Percentiles rank a stretch among this genome's conserved stretches.
Conservation (phyloP, 192 early-diverging fungal species). For the Podila horticola region DNA sequence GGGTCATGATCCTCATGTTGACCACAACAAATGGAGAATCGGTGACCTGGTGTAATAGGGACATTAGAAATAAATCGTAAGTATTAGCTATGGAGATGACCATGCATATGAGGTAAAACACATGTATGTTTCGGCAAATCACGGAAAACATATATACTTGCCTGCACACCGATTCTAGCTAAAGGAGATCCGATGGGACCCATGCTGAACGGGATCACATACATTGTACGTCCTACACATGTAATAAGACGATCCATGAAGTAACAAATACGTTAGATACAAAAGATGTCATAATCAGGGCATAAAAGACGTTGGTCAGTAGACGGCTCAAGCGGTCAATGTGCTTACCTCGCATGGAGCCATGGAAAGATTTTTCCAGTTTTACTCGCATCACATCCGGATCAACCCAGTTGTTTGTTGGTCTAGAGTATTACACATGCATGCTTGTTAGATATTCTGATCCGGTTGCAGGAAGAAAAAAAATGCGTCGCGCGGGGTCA, state of each 20-base stretch:
- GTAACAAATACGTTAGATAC: background rate
- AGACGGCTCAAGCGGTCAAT: background rate
- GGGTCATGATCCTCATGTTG: conserved; percentile 51
- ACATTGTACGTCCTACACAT: conserved; percentile 37
- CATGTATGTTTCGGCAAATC: background rate
- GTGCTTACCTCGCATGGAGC: conserved; percentile 46
- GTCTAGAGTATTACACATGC: conserved; percentile 1
- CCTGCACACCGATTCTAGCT: conserved; percentile 42
- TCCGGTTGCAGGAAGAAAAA: background rate
- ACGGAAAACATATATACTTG: background rate
- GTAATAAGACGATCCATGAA: background rate
- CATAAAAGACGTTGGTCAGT: background rate
- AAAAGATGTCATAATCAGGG: background rate
- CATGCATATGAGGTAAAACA: background rate
- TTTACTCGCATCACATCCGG: conserved; percentile 28
- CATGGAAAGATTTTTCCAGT: conserved; percentile 42
- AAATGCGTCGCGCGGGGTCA: no score
- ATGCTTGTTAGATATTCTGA: background rate
- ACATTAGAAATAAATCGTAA: background rate
- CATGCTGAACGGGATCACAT: conserved; percentile 48
- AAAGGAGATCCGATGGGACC: conserved; percentile 46
- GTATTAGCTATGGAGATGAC: background rate
- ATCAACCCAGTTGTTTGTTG: conserved; percentile 51
- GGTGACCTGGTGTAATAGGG: conserved; percentile 15
- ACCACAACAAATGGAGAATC: conserved; percentile 49